These are phyloP conservation scores for Cladosporium cucumerinum DNA, from an alignment of 2,329 filamentous ascomycete species.

Conservation along the genomic window DNA sequence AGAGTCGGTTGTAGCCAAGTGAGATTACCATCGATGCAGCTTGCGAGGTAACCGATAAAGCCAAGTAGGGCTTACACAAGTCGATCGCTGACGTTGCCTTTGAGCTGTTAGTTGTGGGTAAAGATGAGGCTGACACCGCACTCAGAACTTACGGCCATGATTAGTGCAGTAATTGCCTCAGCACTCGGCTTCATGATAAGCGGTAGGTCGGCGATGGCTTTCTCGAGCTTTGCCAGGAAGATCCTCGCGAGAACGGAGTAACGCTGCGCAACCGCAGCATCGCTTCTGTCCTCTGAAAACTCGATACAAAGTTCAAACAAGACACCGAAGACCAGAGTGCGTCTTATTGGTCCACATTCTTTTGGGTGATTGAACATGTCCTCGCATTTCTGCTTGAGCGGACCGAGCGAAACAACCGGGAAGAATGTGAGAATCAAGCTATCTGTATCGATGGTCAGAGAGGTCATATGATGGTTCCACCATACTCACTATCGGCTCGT, in stretches of 20 bases:
- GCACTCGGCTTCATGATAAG: slow-evolving; percentile 19
- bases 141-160: slow-evolving; percentile 17
- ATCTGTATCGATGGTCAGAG: not conserved
- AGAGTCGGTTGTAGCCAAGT: slow-evolving; percentile 37
- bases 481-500: not conserved
- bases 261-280: slow-evolving; percentile 11
- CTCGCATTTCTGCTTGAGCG: slow-evolving; percentile 16
- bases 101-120: not conserved
- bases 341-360: slow-evolving; percentile 12
- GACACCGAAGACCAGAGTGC: slow-evolving; percentile 16
- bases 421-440: slow-evolving; percentile 18
- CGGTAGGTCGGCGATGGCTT: slow-evolving; percentile 16
- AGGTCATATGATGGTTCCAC: not conserved
- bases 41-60: slow-evolving; percentile 60
- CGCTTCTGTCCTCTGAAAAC: slow-evolving; percentile 9
- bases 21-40: slow-evolving; percentile 61
- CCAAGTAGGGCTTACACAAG: slow-evolving; percentile 59
- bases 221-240: slow-evolving; percentile 13
- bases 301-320: slow-evolving; percentile 20
- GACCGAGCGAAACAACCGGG: slow-evolving; percentile 13
- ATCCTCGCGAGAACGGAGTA: slow-evolving; percentile 13
- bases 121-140: not conserved
- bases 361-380: slow-evolving; percentile 11
- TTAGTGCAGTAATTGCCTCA: slow-evolving; percentile 18
- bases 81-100: slow-evolving; percentile 62